These are phyloP conservation scores for Oryza officinalis DNA, from an alignment of 176 grass and related monocot genomes.

Conservation along the genomic window DNA sequence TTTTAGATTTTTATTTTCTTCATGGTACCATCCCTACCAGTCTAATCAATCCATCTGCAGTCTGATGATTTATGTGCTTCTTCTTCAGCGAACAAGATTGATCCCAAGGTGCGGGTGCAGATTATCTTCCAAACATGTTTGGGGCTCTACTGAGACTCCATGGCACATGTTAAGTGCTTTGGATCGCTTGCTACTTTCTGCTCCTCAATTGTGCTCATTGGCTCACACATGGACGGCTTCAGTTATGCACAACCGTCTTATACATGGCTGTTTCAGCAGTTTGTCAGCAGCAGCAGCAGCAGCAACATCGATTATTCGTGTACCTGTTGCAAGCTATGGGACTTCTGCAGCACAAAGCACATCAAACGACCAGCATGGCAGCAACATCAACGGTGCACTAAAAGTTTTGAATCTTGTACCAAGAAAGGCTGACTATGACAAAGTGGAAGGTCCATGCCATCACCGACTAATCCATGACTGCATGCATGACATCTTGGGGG, in stretches of 20 bases:
- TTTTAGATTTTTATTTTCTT: not conserved
- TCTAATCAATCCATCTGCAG: not conserved
- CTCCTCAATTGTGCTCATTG: not conserved
- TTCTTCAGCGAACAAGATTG: not conserved
- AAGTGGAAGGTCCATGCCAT: slow-evolving; percentile 27
- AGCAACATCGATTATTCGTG: not conserved
- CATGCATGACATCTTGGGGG: slow-evolving; percentile 50
- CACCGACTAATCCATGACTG: slow-evolving; percentile 44
- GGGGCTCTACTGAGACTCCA: not conserved
- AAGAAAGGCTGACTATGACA: not conserved
- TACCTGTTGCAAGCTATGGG: not conserved
- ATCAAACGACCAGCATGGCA: not conserved
- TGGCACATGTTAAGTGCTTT: not conserved
- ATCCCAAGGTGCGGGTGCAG: not conserved
- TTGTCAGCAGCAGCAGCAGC: not conserved
- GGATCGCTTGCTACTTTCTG: not conserved
- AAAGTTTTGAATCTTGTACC: slow-evolving; percentile 42
- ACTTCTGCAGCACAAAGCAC: not conserved
- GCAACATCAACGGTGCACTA: slow-evolving; percentile 17
- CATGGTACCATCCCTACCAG: not conserved
- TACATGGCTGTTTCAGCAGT: not conserved
- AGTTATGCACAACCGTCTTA: slow-evolving; percentile 21
- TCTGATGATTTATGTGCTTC: not conserved
- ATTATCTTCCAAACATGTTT: not conserved
- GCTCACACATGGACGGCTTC: slow-evolving; percentile 14